Evolutionary conservation across 2,329 filamentous ascomycete species (phyloP), one percentile per base, ranked within the genome.

Genomic region (Chalaropsis ovoidea): DNA sequence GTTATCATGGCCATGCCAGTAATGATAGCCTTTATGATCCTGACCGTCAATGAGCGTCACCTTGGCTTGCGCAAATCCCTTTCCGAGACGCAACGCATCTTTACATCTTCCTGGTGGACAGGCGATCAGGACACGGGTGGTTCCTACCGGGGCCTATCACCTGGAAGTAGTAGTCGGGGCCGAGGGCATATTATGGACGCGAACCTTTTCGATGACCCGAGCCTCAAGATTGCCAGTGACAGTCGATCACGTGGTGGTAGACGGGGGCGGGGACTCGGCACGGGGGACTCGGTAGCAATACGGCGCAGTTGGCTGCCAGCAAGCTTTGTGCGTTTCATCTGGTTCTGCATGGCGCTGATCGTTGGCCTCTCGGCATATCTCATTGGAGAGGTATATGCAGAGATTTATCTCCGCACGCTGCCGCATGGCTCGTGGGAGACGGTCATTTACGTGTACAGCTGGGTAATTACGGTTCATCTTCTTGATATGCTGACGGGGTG

Each of bases 1-100:
- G 77, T 85, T 71, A 84, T 84, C 70, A 88, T 88, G 85, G 83
- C 84, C 52, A 78, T 86, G 76, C 85, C 85, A 1, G 82, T 87
- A n/a, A 77, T 81, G 58, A 83, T 86, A 67, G 85, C 85, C 19
- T 85, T 86, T 71, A 74, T 80, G 67, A 85, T 87, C 69, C 77
- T 88, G 22, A 80, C 85, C 71, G 81, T 79, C 42, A 82, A 86
- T 67, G 82, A 86, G 74, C 81, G 85, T 8, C 84, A 87, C 69
- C 78, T 87, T 1, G 77, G 81, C 27, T 78, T 85, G 24, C 81
- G 84, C 17, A 79, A 85, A 69, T 80, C 81, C 0, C 77, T 86
- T 2, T 86, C 83, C 31, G 84, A 87, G 70, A 87, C 85, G 5
- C 85, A 86, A 73, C 82, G 83, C 70, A 85, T 86, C 70, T 87